phyloP scores from a whole-genome alignment of 2,329 filamentous ascomycete genomes.

The Clonostachys rosea region DNA sequence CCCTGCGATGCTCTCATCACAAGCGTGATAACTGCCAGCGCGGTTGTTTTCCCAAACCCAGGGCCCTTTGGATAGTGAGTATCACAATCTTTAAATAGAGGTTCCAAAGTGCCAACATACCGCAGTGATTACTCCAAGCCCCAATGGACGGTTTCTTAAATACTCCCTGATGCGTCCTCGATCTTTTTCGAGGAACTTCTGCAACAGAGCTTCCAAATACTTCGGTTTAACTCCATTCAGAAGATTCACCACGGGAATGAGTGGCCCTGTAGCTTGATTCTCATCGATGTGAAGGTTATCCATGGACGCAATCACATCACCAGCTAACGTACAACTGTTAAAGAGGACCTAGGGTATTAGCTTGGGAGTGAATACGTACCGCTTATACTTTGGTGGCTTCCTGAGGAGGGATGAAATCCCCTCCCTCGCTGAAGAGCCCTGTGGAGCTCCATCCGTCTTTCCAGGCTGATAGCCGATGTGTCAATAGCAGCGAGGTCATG shows the following conservation, averaged over 20 bases:
- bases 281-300: no score
- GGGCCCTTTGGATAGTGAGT: background rate
- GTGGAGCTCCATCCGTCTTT: background rate
- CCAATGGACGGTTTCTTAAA: background rate
- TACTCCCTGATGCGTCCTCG: background rate
- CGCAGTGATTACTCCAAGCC: background rate
- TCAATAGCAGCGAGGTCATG: background rate
- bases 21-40: constrained; percentile 1
- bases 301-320: no score
- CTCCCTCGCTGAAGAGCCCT: background rate
- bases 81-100: background rate
- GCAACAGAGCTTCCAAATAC: background rate
- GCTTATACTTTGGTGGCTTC: no score
- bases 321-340: no score
- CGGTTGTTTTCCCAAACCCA: constrained; percentile 8
- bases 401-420: background rate
- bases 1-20: constrained; percentile 4
- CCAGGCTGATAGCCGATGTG: no score
- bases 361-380: no score
- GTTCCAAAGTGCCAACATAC: background rate
- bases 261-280: no score
- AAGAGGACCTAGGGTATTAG: no score
- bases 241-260: no score
- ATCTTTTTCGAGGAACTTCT: background rate
- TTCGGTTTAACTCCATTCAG: no score